Evolutionary conservation across 2,329 filamentous ascomycete genomes (phyloP).

Genomic region (Colletotrichum sp.): DNA sequence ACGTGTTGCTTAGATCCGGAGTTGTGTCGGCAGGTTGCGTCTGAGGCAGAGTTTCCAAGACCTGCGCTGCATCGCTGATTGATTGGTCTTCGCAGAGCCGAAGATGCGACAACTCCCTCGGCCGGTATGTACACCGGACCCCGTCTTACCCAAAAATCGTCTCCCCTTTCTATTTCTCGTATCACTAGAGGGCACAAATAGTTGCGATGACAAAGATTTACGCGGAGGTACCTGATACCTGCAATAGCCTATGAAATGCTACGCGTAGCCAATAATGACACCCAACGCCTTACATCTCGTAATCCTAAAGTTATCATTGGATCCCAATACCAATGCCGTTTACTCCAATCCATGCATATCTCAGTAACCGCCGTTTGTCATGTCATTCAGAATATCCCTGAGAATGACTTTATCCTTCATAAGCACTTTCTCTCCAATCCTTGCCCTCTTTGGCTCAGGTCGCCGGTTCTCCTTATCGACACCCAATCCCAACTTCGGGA

Average conservation of each 20-base stretch:
- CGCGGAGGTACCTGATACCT: neutral
- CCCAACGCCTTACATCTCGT: neutral
- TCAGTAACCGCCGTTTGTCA: slow-evolving; percentile 51
- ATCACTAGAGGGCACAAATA: neutral
- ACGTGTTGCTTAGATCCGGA: neutral
- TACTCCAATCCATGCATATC: slow-evolving; percentile 7
- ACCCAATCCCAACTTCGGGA: slow-evolving; percentile 17
- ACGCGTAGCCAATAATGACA: neutral
- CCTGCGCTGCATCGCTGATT: neutral
- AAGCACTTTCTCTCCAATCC: slow-evolving; percentile 65
- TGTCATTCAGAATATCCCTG: slow-evolving; percentile 79
- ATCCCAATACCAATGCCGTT: neutral
- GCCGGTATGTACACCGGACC: neutral
- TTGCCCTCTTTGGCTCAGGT: slow-evolving; percentile 59
- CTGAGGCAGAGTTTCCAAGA: neutral
- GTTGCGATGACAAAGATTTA: neutral
- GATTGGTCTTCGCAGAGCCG: neutral
- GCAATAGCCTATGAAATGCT: neutral
- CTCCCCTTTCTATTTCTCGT: neutral
- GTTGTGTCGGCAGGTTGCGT: neutral
- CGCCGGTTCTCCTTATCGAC: slow-evolving; percentile 50
- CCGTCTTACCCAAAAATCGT: neutral
- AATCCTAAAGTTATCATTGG: neutral
- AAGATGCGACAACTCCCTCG: neutral
- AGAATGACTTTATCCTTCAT: slow-evolving; percentile 72